Percentiles rank a stretch among this genome's conserved stretches.
These are phyloP conservation scores for Thraustochytrium sp. DNA, from an alignment of 352 stramenopile species.

Conservation along the genomic window DNA sequence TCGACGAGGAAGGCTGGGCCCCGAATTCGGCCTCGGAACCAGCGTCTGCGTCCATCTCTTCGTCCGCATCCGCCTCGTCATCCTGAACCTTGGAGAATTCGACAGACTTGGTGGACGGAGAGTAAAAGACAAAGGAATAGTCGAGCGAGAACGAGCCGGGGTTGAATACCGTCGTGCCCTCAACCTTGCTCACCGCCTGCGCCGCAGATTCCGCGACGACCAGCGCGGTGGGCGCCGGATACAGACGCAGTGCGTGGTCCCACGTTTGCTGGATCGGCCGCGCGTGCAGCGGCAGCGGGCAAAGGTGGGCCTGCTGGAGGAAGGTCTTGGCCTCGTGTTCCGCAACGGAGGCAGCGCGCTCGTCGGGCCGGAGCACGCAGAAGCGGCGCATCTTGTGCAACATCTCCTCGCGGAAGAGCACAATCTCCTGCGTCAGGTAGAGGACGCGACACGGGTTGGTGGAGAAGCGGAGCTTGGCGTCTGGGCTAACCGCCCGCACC, in stretches of 20 bases:
- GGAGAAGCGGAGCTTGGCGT: slow-evolving; percentile 63
- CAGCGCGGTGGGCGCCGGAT: slow-evolving; percentile 80
- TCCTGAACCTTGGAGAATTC: neutral
- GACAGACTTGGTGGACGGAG: neutral
- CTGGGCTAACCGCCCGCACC: neutral
- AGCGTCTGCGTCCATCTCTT: neutral
- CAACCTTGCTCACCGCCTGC: neutral
- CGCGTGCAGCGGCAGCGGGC: slow-evolving; percentile 71
- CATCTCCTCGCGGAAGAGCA: slow-evolving; percentile 83
- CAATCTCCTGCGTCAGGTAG: slow-evolving; percentile 80
- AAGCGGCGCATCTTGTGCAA: slow-evolving; percentile 81
- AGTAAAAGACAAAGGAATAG: slow-evolving; percentile 3
- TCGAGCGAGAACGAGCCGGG: slow-evolving; percentile 14
- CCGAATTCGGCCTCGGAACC: too few species aligned
- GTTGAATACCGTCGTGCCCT: neutral
- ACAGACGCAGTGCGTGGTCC: slow-evolving; percentile 80
- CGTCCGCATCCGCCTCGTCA: neutral
- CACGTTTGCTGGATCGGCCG: slow-evolving; percentile 88
- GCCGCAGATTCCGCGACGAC: neutral
- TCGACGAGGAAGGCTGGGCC: too few species aligned
- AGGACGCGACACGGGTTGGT: slow-evolving; percentile 87
- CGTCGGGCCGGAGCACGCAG: slow-evolving; percentile 49
- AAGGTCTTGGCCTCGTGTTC: slow-evolving; percentile 63
- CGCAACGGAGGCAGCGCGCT: neutral
- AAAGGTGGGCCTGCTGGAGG: slow-evolving; percentile 86